Evolutionary conservation across 257 asterid genomes (phyloP).

Genomic region (Striga asiatica): DNA sequence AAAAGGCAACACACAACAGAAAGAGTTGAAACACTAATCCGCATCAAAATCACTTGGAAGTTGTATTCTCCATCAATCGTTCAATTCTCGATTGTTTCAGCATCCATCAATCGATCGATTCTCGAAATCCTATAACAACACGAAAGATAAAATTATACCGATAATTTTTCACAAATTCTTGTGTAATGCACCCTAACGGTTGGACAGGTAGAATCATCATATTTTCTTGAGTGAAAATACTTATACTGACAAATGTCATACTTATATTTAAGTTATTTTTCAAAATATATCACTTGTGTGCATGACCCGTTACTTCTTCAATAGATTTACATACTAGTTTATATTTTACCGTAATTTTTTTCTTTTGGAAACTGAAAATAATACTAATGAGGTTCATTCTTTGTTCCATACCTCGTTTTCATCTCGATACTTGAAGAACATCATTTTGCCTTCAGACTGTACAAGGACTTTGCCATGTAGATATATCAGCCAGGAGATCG

Average conservation of each 20-base stretch:
- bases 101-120: background rate
- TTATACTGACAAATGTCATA: too few species aligned
- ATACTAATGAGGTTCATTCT: background rate
- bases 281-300: too few species aligned
- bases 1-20: background rate
- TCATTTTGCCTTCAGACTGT: conserved; percentile 28
- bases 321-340: too few species aligned
- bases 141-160: too few species aligned
- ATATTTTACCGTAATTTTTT: too few species aligned
- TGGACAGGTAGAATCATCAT: background rate
- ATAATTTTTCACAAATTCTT: too few species aligned
- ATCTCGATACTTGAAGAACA: background rate
- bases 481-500: conserved; percentile 48
- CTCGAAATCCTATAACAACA: background rate
- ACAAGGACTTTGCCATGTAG: conserved; percentile 86
- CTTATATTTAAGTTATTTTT: too few species aligned
- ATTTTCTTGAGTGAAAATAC: background rate
- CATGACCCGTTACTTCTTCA: too few species aligned
- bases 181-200: background rate
- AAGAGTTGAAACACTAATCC: background rate
- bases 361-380: too few species aligned
- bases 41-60: background rate
- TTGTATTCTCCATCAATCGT: background rate
- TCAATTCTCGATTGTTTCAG: conserved; percentile 1
- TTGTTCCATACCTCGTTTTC: conserved; percentile 1